Percentiles rank a stretch among this genome's conserved stretches.
These are phyloP conservation scores for Malania oleifera DNA, from an alignment of 164 flowering plant genomes.

Conservation along the genomic window DNA sequence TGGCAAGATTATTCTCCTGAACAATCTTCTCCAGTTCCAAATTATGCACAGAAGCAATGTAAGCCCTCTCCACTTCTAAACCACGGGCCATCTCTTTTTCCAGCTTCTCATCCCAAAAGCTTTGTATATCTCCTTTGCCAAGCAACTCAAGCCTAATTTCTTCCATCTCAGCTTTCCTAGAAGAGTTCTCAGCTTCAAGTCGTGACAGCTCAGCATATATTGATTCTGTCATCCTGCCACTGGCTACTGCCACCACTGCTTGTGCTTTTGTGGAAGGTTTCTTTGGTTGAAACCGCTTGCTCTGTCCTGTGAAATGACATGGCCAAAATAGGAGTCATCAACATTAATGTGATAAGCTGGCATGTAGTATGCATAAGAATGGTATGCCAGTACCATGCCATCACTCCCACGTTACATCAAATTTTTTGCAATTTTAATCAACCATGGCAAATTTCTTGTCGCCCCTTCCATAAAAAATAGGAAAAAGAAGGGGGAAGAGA, in stretches of 20 bases:
- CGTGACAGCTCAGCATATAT: slow-evolving; percentile 50
- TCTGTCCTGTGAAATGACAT: slow-evolving; percentile 51
- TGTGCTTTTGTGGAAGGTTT: slow-evolving; percentile 85
- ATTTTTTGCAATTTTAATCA: too few relatives aligned
- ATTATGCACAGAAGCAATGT: slow-evolving; percentile 28
- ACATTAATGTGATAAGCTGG: not conserved
- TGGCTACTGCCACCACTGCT: slow-evolving; percentile 78
- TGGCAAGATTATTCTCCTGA: slow-evolving; percentile 33
- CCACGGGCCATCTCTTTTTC: slow-evolving; percentile 39
- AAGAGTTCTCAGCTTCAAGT: slow-evolving; percentile 53
- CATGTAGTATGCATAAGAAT: not conserved
- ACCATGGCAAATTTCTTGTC: too few relatives aligned
- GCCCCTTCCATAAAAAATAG: too few relatives aligned
- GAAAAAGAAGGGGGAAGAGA: too few relatives aligned
- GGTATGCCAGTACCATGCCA: not conserved
- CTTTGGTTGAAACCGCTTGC: slow-evolving; percentile 74
- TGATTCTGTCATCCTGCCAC: slow-evolving; percentile 66
- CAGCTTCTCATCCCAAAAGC: slow-evolving; percentile 60
- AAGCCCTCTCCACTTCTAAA: slow-evolving; percentile 34
- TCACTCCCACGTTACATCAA: not conserved
- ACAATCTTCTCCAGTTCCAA: slow-evolving; percentile 50
- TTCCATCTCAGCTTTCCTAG: slow-evolving; percentile 44
- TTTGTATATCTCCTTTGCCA: slow-evolving; percentile 57
- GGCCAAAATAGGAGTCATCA: not conserved
- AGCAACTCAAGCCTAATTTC: slow-evolving; percentile 64